A percentile compares a stretch with the other conserved stretches of the same genome.
These are phyloP conservation scores for Colletotrichum karsti DNA, from an alignment of 2,329 filamentous ascomycete species.

Conservation along the genomic window DNA sequence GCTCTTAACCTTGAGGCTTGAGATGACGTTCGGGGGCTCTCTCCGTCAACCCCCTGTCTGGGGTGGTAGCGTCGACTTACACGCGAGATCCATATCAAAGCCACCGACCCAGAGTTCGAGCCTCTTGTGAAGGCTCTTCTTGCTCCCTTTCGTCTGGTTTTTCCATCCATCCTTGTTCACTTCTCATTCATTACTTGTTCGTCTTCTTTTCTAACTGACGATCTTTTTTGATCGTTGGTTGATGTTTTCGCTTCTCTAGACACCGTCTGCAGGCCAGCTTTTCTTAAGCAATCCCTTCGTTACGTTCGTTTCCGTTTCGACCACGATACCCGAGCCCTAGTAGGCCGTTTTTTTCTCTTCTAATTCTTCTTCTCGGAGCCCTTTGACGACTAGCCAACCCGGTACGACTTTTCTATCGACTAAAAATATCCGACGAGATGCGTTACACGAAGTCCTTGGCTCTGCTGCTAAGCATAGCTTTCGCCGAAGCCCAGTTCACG, in stretches of 20 bases:
- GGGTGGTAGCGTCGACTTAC: constrained; percentile 14
- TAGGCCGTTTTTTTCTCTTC: constrained; percentile 1
- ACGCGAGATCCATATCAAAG: constrained; percentile 18
- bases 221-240: constrained; percentile 21
- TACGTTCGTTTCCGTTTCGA: constrained; percentile 14
- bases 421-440: constrained; percentile 12
- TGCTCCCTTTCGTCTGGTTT: constrained; percentile 9
- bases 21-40: constrained; percentile 5
- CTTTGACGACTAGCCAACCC: neutral
- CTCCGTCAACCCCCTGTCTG: neutral
- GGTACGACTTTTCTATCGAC: neutral
- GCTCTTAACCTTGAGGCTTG: neutral
- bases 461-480: constrained; percentile 14
- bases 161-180: constrained; percentile 14
- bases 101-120: neutral
- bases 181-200: constrained; percentile 23
- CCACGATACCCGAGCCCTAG: constrained; percentile 20
- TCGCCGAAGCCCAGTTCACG: constrained; percentile 29
- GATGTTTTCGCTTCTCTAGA: constrained; percentile 6
- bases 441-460: constrained; percentile 14
- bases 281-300: constrained; percentile 8
- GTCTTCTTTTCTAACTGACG: constrained; percentile 18
- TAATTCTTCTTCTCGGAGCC: neutral
- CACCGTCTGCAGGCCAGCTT: constrained; percentile 25
- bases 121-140: neutral